Base-by-base conservation (phyloP, 1,139 yeast species). In the Candida mesenterica region DNA sequence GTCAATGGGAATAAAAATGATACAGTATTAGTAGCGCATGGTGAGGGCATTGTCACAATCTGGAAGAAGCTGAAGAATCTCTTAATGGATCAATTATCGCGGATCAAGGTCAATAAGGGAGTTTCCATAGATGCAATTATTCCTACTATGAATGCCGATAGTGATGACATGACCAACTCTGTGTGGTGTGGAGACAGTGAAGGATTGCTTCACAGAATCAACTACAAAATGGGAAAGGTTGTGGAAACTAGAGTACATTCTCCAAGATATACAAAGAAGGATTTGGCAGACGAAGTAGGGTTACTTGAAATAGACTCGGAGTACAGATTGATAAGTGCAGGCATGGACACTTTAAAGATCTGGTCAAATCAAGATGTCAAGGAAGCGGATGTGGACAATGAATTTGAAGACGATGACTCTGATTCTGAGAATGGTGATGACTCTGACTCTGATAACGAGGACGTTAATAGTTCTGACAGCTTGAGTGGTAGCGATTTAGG, bases 1-100 rank as follows among this genome's bases (percentile, higher is more conserved):
- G 50, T 58, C 15, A 78, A 75, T n/a, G 67, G 70, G 16, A 74
- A 72, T 28, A 75, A 73, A 25, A 82, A 77, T 40, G 88, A 82
- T 29, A 68, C 75, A 3, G 79, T 80, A 3, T 68, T 82, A 15
- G 85, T 84, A 0, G 80, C 90, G 50, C 90, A 89, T 79, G 90
- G 95, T 3, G 95, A 85, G 55, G 97, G 97, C 2, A 76, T 88
- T n/a, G 72, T 88, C 5, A 88, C 97, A 0, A 68, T 85, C n/a
- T 92, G 97, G 98, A 80, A 78, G 47, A 78, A 82, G 28, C 69
- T 76, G 28, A 77, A 77, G 54, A 84, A 82, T 52, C 72, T 71
- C 34, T 73, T 82, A 49, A 72, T 68, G 44, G 97, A 90, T 58
- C 97, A 89, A 58, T 70, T 88, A 36, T 75, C 86, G n/a, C 69